Percentiles rank a stretch among this genome's conserved stretches.
These are phyloP conservation scores for Synchytrium microbalum DNA, from an alignment of 371 early-diverging fungal species.

Conservation along the genomic window DNA sequence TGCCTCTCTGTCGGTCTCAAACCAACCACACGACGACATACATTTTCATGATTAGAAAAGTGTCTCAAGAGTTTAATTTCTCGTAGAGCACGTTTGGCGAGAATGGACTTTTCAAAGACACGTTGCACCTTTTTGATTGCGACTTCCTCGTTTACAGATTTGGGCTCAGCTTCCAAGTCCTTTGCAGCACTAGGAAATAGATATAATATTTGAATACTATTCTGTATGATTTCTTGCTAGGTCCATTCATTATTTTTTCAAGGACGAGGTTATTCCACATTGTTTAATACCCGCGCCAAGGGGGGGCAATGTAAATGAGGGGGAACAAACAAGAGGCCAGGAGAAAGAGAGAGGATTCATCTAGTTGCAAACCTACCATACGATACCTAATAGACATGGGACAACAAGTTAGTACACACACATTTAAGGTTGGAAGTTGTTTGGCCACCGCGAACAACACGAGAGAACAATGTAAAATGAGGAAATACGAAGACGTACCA, in stretches of 20 bases:
- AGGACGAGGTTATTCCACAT: too few species aligned
- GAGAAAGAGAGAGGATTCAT: too few species aligned
- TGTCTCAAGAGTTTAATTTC: constrained; percentile 50
- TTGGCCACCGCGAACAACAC: too few species aligned
- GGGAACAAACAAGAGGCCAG: neutral
- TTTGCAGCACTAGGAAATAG: constrained; percentile 15
- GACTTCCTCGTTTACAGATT: constrained; percentile 31
- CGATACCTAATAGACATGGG: too few species aligned
- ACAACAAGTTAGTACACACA: too few species aligned
- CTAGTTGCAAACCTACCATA: constrained; percentile 43
- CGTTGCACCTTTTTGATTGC: constrained; percentile 52
- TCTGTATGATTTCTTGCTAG: neutral
- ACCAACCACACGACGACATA: constrained; percentile 13
- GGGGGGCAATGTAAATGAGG: neutral
- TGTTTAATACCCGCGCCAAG: too few species aligned
- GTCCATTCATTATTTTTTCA: neutral
- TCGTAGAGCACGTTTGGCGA: constrained; percentile 47
- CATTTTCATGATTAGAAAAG: constrained; percentile 50
- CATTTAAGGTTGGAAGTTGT: too few species aligned
- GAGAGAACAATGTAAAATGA: too few species aligned
- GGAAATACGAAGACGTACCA: constrained; percentile 33
- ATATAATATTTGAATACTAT: too few species aligned
- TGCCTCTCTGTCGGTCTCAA: neutral
- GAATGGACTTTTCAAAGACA: constrained; percentile 45
- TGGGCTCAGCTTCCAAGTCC: constrained; percentile 7